Evolutionary conservation across 176 grass and related monocot species (phyloP), one percentile per base, ranked within the genome.

Genomic region (Musa schizocarpa): DNA sequence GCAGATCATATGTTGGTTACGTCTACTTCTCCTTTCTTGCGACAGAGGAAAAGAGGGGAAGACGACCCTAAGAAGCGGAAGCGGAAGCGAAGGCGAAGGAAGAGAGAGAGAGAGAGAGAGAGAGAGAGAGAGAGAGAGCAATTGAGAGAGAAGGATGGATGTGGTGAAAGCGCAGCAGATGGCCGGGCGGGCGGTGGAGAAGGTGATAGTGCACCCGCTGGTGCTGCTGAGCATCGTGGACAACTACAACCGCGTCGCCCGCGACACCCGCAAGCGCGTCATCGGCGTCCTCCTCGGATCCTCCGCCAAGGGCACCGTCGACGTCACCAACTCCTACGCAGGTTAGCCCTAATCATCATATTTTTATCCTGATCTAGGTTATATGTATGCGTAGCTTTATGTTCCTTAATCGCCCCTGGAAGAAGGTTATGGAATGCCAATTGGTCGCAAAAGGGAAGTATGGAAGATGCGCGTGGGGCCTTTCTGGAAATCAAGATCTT

Each of bases 171-270:
- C 88, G 63, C 86, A 87, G 77, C 94, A 97, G 83, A 77, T 97
- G 13, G 90, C 94, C 2, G 88, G 86, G 55, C 82, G 90, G 85
- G 83, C 94, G 61, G 78, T 97, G 59, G 94, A 97, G 34, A 86
- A 84, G 78, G 90, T 91, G 75, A 88, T 97, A 66, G 94, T 97
- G 74, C 94, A 97, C 72, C 94, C 94, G 1, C 74, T 97, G 27
- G 94, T 97, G 61, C 82, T 97, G 73, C 94, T 97, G 59, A 97
- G 94, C 86, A 97, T 97, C 83, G 90, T 97, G 48, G 94, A 97
- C 86, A 87, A 97, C 90, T 97, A 97, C 90, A 97, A 97, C 74
- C 85, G 94, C 54, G 94, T 97, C 82, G 94, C 94, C 67, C 90
- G 90, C 57, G 94, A 93, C 75, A 88, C 88, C 57, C 71, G 84